These are phyloP conservation scores for Neophaeococcomyces mojaviensis DNA, from an alignment of 2,329 filamentous ascomycete genomes.

Conservation along the genomic window DNA sequence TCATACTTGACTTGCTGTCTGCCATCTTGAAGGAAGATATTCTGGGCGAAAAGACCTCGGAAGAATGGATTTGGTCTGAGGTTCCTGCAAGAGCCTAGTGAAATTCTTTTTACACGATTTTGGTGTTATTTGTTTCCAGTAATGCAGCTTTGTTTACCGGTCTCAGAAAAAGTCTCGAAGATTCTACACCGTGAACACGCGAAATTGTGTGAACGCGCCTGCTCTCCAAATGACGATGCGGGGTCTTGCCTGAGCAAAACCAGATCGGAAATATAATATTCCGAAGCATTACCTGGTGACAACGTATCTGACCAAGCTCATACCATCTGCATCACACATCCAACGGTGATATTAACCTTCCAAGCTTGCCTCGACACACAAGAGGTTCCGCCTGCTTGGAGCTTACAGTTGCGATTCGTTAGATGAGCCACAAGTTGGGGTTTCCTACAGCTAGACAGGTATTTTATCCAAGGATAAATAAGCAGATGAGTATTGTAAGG, in stretches of 20 bases:
- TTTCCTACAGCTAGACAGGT: too few species aligned
- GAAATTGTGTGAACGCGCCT: conserved; percentile 6
- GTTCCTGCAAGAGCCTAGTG: too few species aligned
- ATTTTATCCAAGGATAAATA: too few species aligned
- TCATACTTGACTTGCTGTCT: neutral
- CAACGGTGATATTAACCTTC: too few species aligned
- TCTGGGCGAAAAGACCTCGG: too few species aligned
- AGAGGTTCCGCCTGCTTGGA: too few species aligned
- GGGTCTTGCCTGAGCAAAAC: neutral
- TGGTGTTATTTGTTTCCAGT: neutral
- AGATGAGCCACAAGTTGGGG: too few species aligned
- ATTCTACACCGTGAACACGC: neutral
- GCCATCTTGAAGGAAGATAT: neutral
- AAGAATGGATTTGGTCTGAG: too few species aligned
- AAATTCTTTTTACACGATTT: neutral
- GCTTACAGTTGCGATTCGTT: too few species aligned
- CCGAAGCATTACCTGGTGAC: neutral
- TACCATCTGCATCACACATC: too few species aligned
- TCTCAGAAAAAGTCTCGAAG: conserved; percentile 2
- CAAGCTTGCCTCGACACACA: too few species aligned
- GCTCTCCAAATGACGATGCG: conserved; percentile 1
- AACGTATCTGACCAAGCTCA: neutral
- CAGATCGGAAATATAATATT: neutral
- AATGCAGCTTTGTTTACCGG: conserved; percentile 2
- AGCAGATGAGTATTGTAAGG: too few species aligned